phyloP scores from a whole-genome alignment of 805 yeast species.

The Priceomyces fermenticarens region DNA sequence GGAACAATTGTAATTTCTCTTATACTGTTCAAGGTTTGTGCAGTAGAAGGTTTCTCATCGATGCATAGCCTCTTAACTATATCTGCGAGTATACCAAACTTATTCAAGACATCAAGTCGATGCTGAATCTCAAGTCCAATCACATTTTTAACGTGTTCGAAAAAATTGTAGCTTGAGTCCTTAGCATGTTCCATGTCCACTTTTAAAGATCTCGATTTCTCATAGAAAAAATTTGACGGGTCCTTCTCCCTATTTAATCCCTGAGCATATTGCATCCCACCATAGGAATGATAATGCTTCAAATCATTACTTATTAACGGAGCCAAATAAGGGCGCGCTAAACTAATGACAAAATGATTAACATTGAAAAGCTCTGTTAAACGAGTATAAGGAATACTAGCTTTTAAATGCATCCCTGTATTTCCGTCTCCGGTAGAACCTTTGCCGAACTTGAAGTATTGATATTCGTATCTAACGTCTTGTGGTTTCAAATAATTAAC shows the following conservation, averaged over 20 bases:
- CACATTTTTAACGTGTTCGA: conserved; percentile 47
- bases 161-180: conserved; percentile 29
- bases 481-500: conserved; percentile 42
- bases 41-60: conserved; percentile 75
- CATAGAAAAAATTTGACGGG: conserved; percentile 4
- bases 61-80: conserved; percentile 72
- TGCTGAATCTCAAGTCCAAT: conserved; percentile 79
- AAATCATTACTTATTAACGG: conserved; percentile 83
- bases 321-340: conserved; percentile 92
- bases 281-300: conserved; percentile 56
- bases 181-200: conserved; percentile 32
- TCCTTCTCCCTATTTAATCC: conserved; percentile 9
- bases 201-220: conserved; percentile 22
- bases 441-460: conserved; percentile 27
- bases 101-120: conserved; percentile 74
- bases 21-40: conserved; percentile 56
- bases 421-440: conserved; percentile 10
- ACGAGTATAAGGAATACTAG: conserved; percentile 70
- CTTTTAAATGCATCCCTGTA: conserved; percentile 22
- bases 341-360: conserved; percentile 84
- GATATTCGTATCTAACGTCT: conserved; percentile 46
- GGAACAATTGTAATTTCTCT: conserved; percentile 92
- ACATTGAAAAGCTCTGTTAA: conserved; percentile 92
- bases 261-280: conserved; percentile 21
- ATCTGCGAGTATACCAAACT: conserved; percentile 70